phyloP scores from a whole-genome alignment of 2,329 filamentous ascomycete genomes.

The Alternaria consortialis region DNA sequence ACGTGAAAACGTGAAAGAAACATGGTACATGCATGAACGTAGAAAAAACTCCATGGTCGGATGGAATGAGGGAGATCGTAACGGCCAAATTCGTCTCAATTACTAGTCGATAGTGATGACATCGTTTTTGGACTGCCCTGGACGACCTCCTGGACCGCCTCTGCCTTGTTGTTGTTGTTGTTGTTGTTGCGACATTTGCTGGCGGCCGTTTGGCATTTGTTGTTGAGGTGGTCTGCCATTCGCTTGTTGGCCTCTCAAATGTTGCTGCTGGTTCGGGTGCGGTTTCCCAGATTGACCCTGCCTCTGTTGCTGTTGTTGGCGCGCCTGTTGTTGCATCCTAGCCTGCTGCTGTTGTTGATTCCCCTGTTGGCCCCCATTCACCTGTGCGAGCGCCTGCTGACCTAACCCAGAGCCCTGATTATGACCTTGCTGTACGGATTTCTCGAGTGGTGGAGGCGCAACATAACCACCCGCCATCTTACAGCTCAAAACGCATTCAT shows the following conservation, averaged over 20 bases:
- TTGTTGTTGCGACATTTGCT: constrained; percentile 14
- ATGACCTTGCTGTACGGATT: constrained; percentile 7
- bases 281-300: constrained; percentile 10
- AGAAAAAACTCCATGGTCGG: not conserved
- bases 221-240: constrained; percentile 12
- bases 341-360: constrained; percentile 15
- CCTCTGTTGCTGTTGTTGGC: constrained; percentile 19
- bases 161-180: constrained; percentile 19
- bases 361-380: constrained; percentile 10
- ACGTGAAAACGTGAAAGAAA: not conserved
- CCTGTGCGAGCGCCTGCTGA: constrained; percentile 14
- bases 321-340: constrained; percentile 17
- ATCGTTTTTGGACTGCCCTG: constrained; percentile 22
- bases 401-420: constrained; percentile 4
- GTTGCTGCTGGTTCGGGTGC: constrained; percentile 23
- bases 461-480: constrained; percentile 40
- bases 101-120: constrained; percentile 38
- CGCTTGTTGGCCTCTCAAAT: constrained; percentile 19
- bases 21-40: not conserved
- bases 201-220: constrained; percentile 14
- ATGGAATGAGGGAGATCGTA: not conserved
- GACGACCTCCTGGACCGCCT: constrained; percentile 12
- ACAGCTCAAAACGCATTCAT: constrained; percentile 50
- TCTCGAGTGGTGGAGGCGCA: constrained; percentile 27
- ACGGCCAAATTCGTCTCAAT: not conserved